Evolutionary conservation across 148 eudicot genomes (phyloP).

Genomic region (Diospyros kaki): DNA sequence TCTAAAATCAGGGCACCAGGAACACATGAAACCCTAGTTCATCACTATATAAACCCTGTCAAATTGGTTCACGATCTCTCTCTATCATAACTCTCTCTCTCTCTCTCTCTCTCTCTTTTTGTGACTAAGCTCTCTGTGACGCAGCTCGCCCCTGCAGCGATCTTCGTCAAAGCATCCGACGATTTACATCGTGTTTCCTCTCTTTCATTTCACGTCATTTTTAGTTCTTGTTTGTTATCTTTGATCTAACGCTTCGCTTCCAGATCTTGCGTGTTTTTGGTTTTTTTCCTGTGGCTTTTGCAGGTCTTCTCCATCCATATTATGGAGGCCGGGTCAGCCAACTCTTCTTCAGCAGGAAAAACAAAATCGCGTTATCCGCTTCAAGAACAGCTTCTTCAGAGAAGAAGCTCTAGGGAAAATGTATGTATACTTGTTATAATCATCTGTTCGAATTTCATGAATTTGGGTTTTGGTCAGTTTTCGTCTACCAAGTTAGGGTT

Average conservation of each 20-base stretch:
- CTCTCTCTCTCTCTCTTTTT: conserved; percentile 7
- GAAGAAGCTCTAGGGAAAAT: conserved; percentile 63
- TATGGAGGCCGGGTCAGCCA: conserved; percentile 48
- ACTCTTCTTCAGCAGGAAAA: conserved; percentile 23
- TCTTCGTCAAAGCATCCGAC: not conserved
- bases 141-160: not conserved
- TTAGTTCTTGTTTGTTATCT: conserved; percentile 1
- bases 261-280: conserved; percentile 7
- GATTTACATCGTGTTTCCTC: not conserved
- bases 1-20: not conserved
- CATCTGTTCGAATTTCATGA: not conserved
- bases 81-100: not conserved
- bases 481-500: not conserved
- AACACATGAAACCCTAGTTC: conserved; percentile 4
- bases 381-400: conserved; percentile 52
- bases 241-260: conserved; percentile 15
- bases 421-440: conserved; percentile 28
- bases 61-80: not conserved
- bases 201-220: not conserved
- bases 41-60: not conserved
- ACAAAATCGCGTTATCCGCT: conserved; percentile 37
- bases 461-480: not conserved
- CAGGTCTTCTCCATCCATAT: conserved; percentile 6
- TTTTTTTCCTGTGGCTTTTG: not conserved
- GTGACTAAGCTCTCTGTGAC: conserved; percentile 2